Percentiles rank a stretch among this genome's conserved stretches.
Evolutionary conservation across 2,329 filamentous ascomycete species (phyloP).

Genomic region (Microcyclospora pomicola): DNA sequence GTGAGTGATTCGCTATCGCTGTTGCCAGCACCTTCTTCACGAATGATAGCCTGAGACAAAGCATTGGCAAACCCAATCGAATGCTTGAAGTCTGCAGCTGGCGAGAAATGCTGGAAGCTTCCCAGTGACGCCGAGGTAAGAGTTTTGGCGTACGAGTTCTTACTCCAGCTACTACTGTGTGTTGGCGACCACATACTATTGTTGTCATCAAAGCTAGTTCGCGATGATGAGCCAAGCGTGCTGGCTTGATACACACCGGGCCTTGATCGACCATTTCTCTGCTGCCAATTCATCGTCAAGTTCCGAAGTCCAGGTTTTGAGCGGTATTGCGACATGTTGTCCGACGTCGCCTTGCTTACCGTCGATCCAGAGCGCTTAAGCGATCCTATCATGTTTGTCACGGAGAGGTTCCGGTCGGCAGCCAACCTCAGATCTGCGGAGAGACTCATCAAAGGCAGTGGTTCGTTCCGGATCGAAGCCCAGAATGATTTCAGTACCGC

Average conservation of each 20-base stretch:
- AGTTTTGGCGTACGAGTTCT: slow-evolving; percentile 76
- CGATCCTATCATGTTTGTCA: slow-evolving; percentile 35
- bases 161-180: slow-evolving; percentile 87
- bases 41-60: slow-evolving; percentile 88
- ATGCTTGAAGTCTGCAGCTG: slow-evolving; percentile 72
- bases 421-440: slow-evolving; percentile 2
- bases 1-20: slow-evolving; percentile 23
- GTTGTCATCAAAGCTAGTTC: slow-evolving; percentile 85
- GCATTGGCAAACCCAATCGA: slow-evolving; percentile 97
- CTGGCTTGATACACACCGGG: slow-evolving; percentile 54
- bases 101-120: slow-evolving; percentile 61
- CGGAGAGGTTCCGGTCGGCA: slow-evolving; percentile 42
- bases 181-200: slow-evolving; percentile 87
- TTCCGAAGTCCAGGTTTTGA: slow-evolving; percentile 48
- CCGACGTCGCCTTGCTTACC: slow-evolving; percentile 83
- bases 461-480: slow-evolving; percentile 71
- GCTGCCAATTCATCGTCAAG: slow-evolving; percentile 56
- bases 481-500: slow-evolving; percentile 87
- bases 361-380: slow-evolving; percentile 79
- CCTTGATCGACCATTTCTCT: slow-evolving; percentile 69
- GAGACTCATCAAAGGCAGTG: slow-evolving; percentile 58
- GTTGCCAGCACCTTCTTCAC: slow-evolving; percentile 49
- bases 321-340: slow-evolving; percentile 51
- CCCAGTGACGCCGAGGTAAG: slow-evolving; percentile 86
- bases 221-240: slow-evolving; percentile 77